Percentiles rank a stretch among this genome's conserved stretches.
Conservation (phyloP, 2,329 filamentous ascomycete species). For the Fusarium phyllophilum region DNA sequence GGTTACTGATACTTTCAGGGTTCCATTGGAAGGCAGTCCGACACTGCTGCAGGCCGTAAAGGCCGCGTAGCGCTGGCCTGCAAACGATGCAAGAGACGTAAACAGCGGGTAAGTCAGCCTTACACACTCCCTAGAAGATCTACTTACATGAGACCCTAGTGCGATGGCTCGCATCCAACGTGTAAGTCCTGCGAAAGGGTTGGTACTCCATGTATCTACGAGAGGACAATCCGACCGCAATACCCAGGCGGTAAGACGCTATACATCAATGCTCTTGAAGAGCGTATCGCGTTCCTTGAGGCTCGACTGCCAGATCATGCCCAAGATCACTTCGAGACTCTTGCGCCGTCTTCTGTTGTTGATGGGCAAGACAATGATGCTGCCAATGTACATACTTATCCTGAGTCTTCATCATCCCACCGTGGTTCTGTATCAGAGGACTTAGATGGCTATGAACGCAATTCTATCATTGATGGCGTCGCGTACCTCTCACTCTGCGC, state of each 20-base stretch:
- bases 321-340: background rate
- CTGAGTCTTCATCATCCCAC: background rate
- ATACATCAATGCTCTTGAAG: background rate
- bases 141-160: background rate
- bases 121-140: fast-evolving
- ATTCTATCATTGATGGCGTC: background rate
- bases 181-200: background rate
- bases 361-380: background rate
- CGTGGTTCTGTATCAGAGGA: fast-evolving
- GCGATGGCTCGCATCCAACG: background rate
- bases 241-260: background rate
- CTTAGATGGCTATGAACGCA: fast-evolving
- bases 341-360: background rate
- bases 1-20: background rate
- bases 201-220: background rate
- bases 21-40: background rate
- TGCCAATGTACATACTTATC: fast-evolving
- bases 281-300: background rate
- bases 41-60: fast-evolving
- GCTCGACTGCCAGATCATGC: background rate
- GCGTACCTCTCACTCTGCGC: background rate
- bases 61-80: background rate
- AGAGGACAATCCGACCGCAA: background rate
- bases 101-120: background rate
- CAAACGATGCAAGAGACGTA: background rate